Evolutionary conservation across 2,329 filamentous ascomycete genomes (phyloP), one percentile per base, ranked within the genome.

Genomic region (Fusarium coffeatum): DNA sequence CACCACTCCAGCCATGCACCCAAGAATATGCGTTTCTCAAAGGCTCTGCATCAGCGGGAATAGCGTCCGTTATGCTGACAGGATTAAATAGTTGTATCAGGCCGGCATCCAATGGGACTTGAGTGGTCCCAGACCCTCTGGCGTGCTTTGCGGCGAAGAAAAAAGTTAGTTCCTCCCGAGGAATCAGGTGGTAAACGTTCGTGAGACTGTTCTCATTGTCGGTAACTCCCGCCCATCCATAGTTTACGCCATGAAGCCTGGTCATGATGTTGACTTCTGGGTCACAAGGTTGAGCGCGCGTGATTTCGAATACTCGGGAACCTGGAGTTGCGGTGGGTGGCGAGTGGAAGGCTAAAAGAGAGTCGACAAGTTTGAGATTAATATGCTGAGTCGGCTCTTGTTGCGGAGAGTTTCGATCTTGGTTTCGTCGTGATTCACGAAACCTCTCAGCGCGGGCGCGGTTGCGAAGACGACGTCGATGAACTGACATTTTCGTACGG

Each of bases 271-370:
- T 50, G 0, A 10, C 23, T 7, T 25, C n/a, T 12, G 16, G 42
- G 9, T 16, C 42, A 9, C 1, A 8, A 4, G 8, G 3, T 18
- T 16, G 20, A 22, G 15, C 22, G 6, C 22, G 13, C 2, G 8
- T 10, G 6, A 45, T 45, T 18, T 45, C 42, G 15, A 45, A 18
- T 5, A 16, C 5, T 3, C 23, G 23, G 16, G 15, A 8, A 12
- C 6, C 9, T 6, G 22, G 10, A 4, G 6, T 10, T 3, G 6
- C 16, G 16, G 1, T 18, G 23, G 22, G 15, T 0, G 15, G 2
- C 6, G 16, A 27, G 42, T 18, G 22, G 16, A 3, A 45, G 6
- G 9, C 34, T 18, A 4, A 18, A 37, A n/a, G 16, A 0, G 34
- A n/a, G 34, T 37, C 16, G 16, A 37, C 34, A 1, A 37, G 34